phyloP scores from a whole-genome alignment of 495 filamentous ascomycete genomes.

The Cercophora sp. region DNA sequence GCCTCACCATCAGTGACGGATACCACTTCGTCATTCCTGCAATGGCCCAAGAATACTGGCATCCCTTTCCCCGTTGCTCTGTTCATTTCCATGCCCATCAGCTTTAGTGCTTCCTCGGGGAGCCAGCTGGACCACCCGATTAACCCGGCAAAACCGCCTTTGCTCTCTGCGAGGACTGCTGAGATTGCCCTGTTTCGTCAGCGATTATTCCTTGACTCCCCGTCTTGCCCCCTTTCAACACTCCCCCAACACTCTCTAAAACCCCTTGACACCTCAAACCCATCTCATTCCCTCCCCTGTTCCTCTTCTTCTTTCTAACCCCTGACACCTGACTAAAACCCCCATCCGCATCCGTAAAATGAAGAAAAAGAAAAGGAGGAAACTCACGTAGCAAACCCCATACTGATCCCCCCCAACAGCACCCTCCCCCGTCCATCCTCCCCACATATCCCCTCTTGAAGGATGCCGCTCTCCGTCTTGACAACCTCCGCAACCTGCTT shows the following conservation, averaged over 20 bases:
- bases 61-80: too few relatives aligned
- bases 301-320: too few relatives aligned
- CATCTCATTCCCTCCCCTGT: too few relatives aligned
- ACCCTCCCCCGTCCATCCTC: too few relatives aligned
- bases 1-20: not conserved
- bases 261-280: too few relatives aligned
- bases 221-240: too few relatives aligned
- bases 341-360: too few relatives aligned
- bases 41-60: conserved; percentile 5
- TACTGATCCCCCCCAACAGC: conserved; percentile 13
- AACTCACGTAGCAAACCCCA: conserved; percentile 13
- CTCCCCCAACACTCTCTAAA: too few relatives aligned
- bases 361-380: not conserved
- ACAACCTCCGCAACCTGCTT: not conserved
- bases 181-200: conserved; percentile 6
- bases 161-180: conserved; percentile 8
- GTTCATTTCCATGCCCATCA: not conserved
- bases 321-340: too few relatives aligned
- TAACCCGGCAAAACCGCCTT: conserved; percentile 4
- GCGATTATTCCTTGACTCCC: too few relatives aligned
- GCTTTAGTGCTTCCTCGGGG: not conserved
- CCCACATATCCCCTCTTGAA: conserved; percentile 4
- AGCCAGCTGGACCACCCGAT: conserved; percentile 10
- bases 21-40: not conserved
- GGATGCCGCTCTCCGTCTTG: conserved; percentile 2